A percentile compares a stretch with the other conserved stretches of the same genome.
phyloP scores from a whole-genome alignment of 2,329 filamentous ascomycete species.

The Aspergillus viridinutans region DNA sequence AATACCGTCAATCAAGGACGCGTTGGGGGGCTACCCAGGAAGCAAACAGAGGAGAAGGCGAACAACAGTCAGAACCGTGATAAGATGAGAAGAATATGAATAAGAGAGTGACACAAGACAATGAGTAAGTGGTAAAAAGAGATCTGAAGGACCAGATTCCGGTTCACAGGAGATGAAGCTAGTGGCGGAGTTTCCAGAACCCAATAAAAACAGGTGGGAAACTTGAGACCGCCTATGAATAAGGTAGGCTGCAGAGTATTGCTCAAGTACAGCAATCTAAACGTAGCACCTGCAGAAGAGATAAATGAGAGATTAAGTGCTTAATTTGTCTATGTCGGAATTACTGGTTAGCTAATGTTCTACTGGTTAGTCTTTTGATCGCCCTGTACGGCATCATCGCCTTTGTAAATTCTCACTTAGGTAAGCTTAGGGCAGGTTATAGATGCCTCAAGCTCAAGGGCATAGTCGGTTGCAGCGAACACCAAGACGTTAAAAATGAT shows the following conservation, averaged over 20 bases:
- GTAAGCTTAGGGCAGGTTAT: not conserved
- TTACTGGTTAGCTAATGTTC: not conserved
- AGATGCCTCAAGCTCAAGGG: not conserved
- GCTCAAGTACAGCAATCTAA: not conserved
- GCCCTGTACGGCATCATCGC: not conserved
- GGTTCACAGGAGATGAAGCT: constrained; percentile 14
- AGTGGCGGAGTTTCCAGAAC: constrained; percentile 21
- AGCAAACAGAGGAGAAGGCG: constrained; percentile 2
- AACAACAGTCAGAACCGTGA: constrained; percentile 4
- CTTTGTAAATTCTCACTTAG: not conserved
- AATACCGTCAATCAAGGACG: constrained; percentile 20
- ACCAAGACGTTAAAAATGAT: not conserved
- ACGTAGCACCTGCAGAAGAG: not conserved
- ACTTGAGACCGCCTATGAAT: not conserved
- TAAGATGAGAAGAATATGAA: constrained; percentile 2
- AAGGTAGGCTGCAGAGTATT: not conserved
- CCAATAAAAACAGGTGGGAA: constrained; percentile 14
- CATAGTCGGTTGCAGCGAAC: not conserved
- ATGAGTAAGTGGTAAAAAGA: constrained; percentile 15
- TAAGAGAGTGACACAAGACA: constrained; percentile 7
- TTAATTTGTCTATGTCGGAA: not conserved
- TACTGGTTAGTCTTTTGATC: not conserved
- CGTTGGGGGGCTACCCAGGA: not conserved
- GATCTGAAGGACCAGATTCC: constrained; percentile 17
- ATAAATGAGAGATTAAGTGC: not conserved